These are phyloP conservation scores for Ustilago cynodontis DNA, from an alignment of 1,284 basidiomycete genomes.

Conservation along the genomic window DNA sequence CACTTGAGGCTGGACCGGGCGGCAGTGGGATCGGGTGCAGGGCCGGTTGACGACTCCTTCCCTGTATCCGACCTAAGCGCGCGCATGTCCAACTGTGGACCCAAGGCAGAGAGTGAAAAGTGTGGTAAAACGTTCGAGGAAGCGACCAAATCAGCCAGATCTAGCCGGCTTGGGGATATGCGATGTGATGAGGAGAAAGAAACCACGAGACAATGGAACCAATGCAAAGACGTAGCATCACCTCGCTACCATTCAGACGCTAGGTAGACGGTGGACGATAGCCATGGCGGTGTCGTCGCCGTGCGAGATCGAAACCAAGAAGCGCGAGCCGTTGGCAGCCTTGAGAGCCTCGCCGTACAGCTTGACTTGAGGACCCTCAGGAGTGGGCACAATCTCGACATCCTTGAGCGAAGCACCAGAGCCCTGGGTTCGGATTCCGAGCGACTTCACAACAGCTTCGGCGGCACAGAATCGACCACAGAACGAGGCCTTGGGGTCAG, in stretches of 20 bases:
- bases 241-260: conserved; percentile 22
- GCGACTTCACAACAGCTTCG: conserved; percentile 98
- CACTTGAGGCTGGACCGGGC: conserved; percentile 34
- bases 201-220: background rate
- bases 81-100: conserved; percentile 43
- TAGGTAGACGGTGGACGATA: conserved; percentile 58
- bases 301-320: conserved; percentile 90
- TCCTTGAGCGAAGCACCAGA: conserved; percentile 93
- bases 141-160: background rate
- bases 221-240: conserved; percentile 1
- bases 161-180: conserved; percentile 15
- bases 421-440: conserved; percentile 89
- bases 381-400: conserved; percentile 87
- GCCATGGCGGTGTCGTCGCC: conserved; percentile 67
- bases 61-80: conserved; percentile 22
- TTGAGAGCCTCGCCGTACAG: conserved; percentile 72
- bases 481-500: conserved; percentile 88
- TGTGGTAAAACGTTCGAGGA: conserved; percentile 1
- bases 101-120: conserved; percentile 17
- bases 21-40: conserved; percentile 21
- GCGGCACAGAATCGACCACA: conserved; percentile 97
- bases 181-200: conserved; percentile 6
- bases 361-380: conserved; percentile 79
- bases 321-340: conserved; percentile 77
- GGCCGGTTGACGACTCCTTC: conserved; percentile 56